Percentiles rank a stretch among this genome's conserved stretches.
Evolutionary conservation across 108 stramenopile species (phyloP).

Genomic region (Fragilaria crotonensis): DNA sequence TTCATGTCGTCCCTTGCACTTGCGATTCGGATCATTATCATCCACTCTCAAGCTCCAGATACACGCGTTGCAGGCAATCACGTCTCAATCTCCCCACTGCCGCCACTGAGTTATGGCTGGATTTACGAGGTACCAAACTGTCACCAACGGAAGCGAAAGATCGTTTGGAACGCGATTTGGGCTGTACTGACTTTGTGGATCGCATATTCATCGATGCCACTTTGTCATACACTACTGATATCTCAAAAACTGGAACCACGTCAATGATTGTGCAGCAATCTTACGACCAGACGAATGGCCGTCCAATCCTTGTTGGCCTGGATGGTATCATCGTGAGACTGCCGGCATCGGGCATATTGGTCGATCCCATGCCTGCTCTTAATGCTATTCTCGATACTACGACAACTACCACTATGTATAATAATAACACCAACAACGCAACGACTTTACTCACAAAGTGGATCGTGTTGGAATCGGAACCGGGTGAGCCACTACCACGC

Average conservation of each 20-base stretch:
- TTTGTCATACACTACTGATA: no score
- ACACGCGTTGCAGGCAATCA: no score
- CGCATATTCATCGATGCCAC: no score
- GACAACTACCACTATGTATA: no score
- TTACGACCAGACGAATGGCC: not conserved
- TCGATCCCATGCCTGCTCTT: slow-evolving; percentile 13
- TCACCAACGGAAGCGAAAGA: slow-evolving; percentile 5
- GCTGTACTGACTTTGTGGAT: slow-evolving; percentile 1
- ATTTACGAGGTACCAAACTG: slow-evolving; percentile 36
- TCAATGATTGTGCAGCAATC: no score
- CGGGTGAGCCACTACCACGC: not conserved
- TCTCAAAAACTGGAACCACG: slow-evolving; percentile 8
- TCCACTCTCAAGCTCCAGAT: no score
- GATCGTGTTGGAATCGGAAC: slow-evolving; percentile 1
- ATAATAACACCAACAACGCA: no score
- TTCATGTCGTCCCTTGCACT: no score
- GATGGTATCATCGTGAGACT: slow-evolving; percentile 4
- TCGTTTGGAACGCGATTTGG: not conserved
- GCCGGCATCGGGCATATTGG: slow-evolving; percentile 12
- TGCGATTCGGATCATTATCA: no score
- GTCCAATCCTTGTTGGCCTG: slow-evolving; percentile 1
- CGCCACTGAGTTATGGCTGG: slow-evolving; percentile 37
- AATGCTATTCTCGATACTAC: slow-evolving; percentile 1
- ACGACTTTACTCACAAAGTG: no score
- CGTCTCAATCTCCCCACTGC: no score